Conservation (phyloP, 441 rosid species). For the Erysimum cheiri region DNA sequence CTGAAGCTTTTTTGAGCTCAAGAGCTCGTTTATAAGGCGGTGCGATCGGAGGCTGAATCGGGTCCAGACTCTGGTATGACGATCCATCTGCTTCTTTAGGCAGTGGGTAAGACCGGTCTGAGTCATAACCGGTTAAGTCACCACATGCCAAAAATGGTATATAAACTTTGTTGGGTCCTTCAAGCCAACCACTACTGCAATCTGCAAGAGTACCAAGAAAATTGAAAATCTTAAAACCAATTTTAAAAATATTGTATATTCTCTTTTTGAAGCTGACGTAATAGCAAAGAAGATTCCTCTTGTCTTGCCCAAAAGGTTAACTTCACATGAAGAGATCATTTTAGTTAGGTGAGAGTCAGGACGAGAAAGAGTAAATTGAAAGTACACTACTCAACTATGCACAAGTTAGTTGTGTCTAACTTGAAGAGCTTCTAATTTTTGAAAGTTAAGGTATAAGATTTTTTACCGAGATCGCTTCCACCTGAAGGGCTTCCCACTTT, state of each 20-base stretch:
- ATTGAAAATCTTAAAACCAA: not conserved
- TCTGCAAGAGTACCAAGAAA: slow-evolving; percentile 52
- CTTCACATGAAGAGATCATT: slow-evolving; percentile 35
- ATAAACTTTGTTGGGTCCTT: slow-evolving; percentile 90
- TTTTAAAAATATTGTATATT: no score
- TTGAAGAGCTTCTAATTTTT: slow-evolving; percentile 21
- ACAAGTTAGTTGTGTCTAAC: slow-evolving; percentile 38
- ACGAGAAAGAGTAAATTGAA: slow-evolving; percentile 35
- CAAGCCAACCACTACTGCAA: slow-evolving; percentile 94
- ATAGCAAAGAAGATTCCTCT: slow-evolving; percentile 15
- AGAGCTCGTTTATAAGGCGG: slow-evolving; percentile 95
- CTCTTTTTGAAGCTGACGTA: slow-evolving; percentile 26
- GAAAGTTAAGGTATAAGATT: not conserved
- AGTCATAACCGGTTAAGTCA: slow-evolving; percentile 87
- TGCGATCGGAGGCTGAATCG: slow-evolving; percentile 93
- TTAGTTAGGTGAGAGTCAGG: slow-evolving; percentile 42
- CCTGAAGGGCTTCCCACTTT: slow-evolving; percentile 95
- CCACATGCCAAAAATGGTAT: slow-evolving; percentile 96
- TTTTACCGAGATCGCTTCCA: slow-evolving; percentile 80
- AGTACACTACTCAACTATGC: slow-evolving; percentile 31
- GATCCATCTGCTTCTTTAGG: slow-evolving; percentile 80
- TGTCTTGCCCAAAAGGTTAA: slow-evolving; percentile 29
- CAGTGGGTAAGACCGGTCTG: slow-evolving; percentile 91
- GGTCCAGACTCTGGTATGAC: slow-evolving; percentile 80
- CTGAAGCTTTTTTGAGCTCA: slow-evolving; percentile 89